Base-by-base conservation (phyloP, 257 asterid genomes). In the Plectranthus barbatus region DNA sequence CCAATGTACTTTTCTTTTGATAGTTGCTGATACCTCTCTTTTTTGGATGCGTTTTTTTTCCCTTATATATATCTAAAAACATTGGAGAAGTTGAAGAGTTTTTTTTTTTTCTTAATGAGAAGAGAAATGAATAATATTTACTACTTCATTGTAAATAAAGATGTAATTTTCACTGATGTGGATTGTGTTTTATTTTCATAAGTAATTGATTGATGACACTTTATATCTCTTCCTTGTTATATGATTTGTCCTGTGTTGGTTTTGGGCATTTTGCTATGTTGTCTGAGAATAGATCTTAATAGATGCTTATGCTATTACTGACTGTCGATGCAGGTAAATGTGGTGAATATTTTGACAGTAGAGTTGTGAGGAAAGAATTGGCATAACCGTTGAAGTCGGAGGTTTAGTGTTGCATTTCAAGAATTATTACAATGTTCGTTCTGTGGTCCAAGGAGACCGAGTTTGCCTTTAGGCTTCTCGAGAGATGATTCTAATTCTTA, bases 261-360 rank as follows among this genome's bases (percentile, higher is more conserved):
- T 26, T 26, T 26, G 5, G n/a, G n/a, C n/a, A n/a, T n/a, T n/a
- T 26, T 48, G 19, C 48, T 60, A 9, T 31, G 40, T 20, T 40
- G 44, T 14, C 4, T 26, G 24, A 3, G 40, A 26, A 12, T 40
- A 9, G 7, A 26, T 26, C 31, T 5, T 26, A 26, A 26, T 26
- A 1, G 31, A 50, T 53, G 33, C 37, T 60, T 18, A 31, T 26
- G 14, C 51, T 40, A 44, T 56, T 34, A 58, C 46, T 65, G 55
- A 40, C 66, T 69, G 60, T 44, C 5, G n/a, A 14, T 72, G 77
- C 79, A 79, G 81, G 70, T 46, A 66, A 17, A 24, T 19, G 29
- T 11, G 42, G 39, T 56, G 69, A 31, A 65, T 55, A 9, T 21
- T 15, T 14, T 26, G 48, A 41, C 17, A 23, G 56, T 49, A 14